Conservation (phyloP, 2,329 filamentous ascomycete genomes). For the Colletotrichum theobromicola region DNA sequence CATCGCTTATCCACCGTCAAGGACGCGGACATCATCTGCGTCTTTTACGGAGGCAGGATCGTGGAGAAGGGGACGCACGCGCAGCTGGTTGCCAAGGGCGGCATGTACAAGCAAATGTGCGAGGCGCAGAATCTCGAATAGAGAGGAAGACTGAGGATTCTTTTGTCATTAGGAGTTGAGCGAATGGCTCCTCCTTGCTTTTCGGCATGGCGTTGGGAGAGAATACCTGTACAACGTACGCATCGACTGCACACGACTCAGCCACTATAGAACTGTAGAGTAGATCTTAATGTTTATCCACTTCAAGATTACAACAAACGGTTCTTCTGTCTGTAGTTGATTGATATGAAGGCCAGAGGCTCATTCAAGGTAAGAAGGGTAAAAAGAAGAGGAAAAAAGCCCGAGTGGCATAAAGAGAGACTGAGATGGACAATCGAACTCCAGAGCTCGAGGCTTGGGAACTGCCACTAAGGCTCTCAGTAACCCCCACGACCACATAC, state of each 20-base stretch:
- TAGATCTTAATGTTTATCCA: background rate
- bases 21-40: constrained; percentile 65
- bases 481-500: too few relatives aligned
- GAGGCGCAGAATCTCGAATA: constrained; percentile 46
- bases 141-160: constrained; percentile 7
- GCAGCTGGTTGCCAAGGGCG: constrained; percentile 55
- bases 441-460: too few relatives aligned
- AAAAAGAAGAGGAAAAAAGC: too few relatives aligned
- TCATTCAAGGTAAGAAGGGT: too few relatives aligned
- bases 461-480: too few relatives aligned
- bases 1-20: constrained; percentile 63
- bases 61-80: constrained; percentile 66
- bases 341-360: too few relatives aligned
- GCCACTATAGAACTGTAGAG: background rate
- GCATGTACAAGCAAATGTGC: constrained; percentile 60
- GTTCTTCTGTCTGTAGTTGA: background rate
- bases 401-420: too few relatives aligned
- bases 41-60: constrained; percentile 62
- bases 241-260: background rate
- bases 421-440: too few relatives aligned
- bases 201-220: background rate
- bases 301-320: background rate
- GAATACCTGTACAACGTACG: background rate
- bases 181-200: background rate
- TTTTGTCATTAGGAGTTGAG: background rate